Evolutionary conservation across 1,139 yeast species (phyloP).

Genomic region (Lodderomyces margitis): DNA sequence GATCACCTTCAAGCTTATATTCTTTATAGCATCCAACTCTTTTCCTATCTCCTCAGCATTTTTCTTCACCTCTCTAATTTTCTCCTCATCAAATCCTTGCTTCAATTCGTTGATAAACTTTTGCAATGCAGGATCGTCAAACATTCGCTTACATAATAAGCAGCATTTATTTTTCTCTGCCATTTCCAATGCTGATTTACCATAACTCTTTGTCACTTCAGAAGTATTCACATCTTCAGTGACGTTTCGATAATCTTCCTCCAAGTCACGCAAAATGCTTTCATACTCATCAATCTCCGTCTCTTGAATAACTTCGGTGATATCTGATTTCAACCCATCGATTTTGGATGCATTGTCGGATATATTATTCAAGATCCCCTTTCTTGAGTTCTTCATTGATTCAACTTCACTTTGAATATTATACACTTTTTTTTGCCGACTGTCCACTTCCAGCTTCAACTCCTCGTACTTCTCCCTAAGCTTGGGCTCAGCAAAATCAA

Average conservation of each 20-base stretch:
- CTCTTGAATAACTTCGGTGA: constrained; percentile 34
- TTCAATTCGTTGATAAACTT: constrained; percentile 32
- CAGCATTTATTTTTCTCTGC: constrained; percentile 60
- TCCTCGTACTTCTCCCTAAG: constrained; percentile 17
- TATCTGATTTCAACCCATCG: constrained; percentile 18
- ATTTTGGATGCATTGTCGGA: constrained; percentile 20
- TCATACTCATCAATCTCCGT: constrained; percentile 52
- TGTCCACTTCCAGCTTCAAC: constrained; percentile 12
- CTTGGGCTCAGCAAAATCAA: constrained; percentile 20
- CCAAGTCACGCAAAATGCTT: constrained; percentile 51
- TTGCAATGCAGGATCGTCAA: constrained; percentile 41
- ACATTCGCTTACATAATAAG: constrained; percentile 62
- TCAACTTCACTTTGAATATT: constrained; percentile 13
- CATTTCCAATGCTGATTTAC: constrained; percentile 58
- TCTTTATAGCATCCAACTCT: constrained; percentile 26
- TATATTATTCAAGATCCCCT: constrained; percentile 9
- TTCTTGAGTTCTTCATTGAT: constrained; percentile 10
- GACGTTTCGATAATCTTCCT: constrained; percentile 57
- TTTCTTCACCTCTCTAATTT: constrained; percentile 34
- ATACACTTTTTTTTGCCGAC: constrained; percentile 12
- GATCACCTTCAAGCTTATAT: constrained; percentile 29
- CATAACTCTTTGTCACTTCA: constrained; percentile 64
- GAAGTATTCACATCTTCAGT: constrained; percentile 62
- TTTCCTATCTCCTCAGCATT: constrained; percentile 32
- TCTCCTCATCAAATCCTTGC: constrained; percentile 37